Conservation (phyloP, 2,329 filamentous ascomycete genomes). For the Helotiales sp. region DNA sequence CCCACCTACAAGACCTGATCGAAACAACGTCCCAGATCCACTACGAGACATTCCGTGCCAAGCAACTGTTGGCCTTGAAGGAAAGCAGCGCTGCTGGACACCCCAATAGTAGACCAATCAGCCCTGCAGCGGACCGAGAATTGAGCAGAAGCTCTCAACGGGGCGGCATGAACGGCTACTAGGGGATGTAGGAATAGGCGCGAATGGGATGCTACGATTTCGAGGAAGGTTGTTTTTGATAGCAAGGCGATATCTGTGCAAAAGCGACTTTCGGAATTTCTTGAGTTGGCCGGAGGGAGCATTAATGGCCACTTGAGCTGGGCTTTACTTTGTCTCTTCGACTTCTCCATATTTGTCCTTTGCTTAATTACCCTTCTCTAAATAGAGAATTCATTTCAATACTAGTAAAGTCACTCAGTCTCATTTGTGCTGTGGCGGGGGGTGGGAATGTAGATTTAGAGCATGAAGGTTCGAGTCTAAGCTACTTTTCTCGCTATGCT, state of each 20-base stretch:
- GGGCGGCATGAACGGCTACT: constrained; percentile 99
- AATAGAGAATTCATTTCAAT: constrained; percentile 34
- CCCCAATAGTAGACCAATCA: constrained; percentile 87
- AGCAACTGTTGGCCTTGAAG: constrained; percentile 96
- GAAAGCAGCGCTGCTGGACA: constrained; percentile 84
- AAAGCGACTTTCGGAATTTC: constrained; percentile 35
- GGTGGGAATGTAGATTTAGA: constrained; percentile 17
- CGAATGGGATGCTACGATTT: constrained; percentile 7
- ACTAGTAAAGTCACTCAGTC: constrained; percentile 28
- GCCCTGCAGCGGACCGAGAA: constrained; percentile 90
- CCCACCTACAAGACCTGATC: constrained; percentile 97
- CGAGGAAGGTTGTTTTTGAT: constrained; percentile 26
- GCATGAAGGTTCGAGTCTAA: constrained; percentile 12
- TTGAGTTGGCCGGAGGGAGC: constrained; percentile 32
- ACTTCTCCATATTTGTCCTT: constrained; percentile 35
- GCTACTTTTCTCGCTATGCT: constrained; percentile 5
- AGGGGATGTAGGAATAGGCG: constrained; percentile 38
- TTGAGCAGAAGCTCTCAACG: constrained; percentile 95
- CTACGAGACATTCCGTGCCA: constrained; percentile 99
- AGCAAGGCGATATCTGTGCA: constrained; percentile 33
- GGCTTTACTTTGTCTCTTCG: constrained; percentile 33
- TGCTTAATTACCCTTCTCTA: constrained; percentile 39
- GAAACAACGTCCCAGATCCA: constrained; percentile 99
- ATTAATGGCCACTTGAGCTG: constrained; percentile 29
- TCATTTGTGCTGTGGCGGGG: constrained; percentile 14